These are phyloP conservation scores for Bipolaris sorokiniana DNA, from an alignment of 2,329 filamentous ascomycete species.

Conservation along the genomic window DNA sequence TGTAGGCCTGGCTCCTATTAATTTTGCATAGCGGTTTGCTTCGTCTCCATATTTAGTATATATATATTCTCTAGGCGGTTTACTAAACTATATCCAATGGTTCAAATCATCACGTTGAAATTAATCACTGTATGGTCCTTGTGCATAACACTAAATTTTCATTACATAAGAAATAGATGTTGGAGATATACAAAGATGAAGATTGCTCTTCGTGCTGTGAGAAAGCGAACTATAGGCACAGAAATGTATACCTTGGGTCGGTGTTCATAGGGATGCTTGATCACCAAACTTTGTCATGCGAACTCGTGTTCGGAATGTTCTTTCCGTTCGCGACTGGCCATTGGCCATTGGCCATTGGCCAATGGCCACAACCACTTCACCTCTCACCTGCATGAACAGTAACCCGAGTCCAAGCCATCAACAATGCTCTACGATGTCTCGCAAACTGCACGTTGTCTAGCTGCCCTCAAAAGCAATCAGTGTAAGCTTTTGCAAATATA, in stretches of 20 bases:
- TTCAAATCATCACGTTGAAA: background rate
- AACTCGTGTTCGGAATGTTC: conserved; percentile 7
- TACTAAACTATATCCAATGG: background rate
- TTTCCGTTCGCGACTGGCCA: conserved; percentile 12
- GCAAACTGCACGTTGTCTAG: background rate
- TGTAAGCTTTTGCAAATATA: background rate
- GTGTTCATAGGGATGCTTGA: no score
- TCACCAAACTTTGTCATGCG: conserved; percentile 1
- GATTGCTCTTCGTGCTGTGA: no score
- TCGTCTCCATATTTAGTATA: background rate
- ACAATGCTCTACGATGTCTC: background rate
- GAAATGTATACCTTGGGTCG: no score
- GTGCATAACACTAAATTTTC: no score
- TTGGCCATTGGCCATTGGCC: conserved; percentile 5
- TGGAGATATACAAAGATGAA: no score
- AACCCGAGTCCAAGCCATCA: background rate
- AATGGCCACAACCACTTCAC: conserved; percentile 7
- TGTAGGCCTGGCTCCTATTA: background rate
- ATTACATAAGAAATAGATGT: no score
- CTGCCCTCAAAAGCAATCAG: background rate
- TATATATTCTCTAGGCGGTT: background rate
- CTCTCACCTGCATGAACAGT: background rate
- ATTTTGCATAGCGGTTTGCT: no score
- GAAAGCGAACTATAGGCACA: no score
- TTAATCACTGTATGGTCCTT: no score